Evolutionary conservation across 1,284 basidiomycete genomes (phyloP), one percentile per base, ranked within the genome.

Genomic region (Irpex rosettiformis): DNA sequence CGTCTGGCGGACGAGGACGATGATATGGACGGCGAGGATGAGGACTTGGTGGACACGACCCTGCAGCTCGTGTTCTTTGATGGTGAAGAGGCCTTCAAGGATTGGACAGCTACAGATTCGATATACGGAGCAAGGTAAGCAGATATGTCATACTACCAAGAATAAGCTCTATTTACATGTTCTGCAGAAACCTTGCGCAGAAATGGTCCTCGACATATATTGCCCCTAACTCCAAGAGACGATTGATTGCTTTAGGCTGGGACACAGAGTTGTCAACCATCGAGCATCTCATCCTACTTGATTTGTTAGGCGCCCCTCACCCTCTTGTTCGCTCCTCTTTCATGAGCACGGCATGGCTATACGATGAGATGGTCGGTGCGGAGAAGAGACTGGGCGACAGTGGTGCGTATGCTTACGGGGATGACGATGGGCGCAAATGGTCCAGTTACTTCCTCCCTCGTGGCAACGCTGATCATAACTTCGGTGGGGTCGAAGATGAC

Each of bases 51-150:
- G 0, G 87, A 89, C 61, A 93, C 89, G 6, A 96, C 96, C 0
- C 73, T 99, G 13, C 95, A 98, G 71, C 78, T 99, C n/a, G 79
- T 99, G 21, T 97, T 99, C 69, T 96, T 99, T 62, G 98, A 99
- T 67, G 97, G 97, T 3, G 97, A 99, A 72, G 97, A 99, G 73
- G 97, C 97, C 0, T 98, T 96, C 73, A 79, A 86, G 33, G 78
- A 84, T 40, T 99, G 97, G 97, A 94, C 94, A 1, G 81, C 81
- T 33, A 85, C 81, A 0, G 97, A 99, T 73, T 96, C 93, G 1
- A 88, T 96, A 52, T 99, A 99, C 70, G 97, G 97, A 22, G 89
- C 95, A 43, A 85, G 90, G 92, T 93, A 66, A 58, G 75, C 5
- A 40, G 28, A 25, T 25, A 18, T 45, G 48, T 18, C 7, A 47